These are phyloP conservation scores for Venturia oleaginea DNA, from an alignment of 2,329 filamentous ascomycete species.

Conservation along the genomic window DNA sequence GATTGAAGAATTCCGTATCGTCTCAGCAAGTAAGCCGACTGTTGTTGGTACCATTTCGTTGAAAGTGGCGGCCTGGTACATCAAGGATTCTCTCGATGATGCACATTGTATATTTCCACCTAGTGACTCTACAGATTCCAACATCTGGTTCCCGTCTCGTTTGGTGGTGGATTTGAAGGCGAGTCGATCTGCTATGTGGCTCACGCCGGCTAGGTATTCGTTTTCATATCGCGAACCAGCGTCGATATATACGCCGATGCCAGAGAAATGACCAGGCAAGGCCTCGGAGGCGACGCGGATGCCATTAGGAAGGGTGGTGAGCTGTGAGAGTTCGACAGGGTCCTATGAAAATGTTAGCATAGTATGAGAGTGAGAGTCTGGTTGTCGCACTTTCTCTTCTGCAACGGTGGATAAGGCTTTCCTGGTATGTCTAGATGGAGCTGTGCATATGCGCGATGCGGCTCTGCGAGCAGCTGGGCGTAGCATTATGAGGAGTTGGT, in stretches of 20 bases:
- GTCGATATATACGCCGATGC: conserved; percentile 91
- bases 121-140: conserved; percentile 76
- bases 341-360: conserved; percentile 47
- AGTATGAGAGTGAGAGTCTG: not conserved
- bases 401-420: conserved; percentile 6
- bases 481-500: conserved; percentile 5
- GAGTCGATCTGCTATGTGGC: conserved; percentile 90
- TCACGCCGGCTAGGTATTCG: conserved; percentile 73
- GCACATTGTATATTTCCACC: conserved; percentile 97
- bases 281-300: conserved; percentile 91
- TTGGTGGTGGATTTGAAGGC: conserved; percentile 82
- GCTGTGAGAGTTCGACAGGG: conserved; percentile 74
- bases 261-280: conserved; percentile 86
- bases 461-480: conserved; percentile 3
- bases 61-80: conserved; percentile 98
- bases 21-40: conserved; percentile 80
- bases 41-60: conserved; percentile 82
- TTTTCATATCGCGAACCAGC: conserved; percentile 93
- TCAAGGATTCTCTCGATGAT: conserved; percentile 87
- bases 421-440: not conserved
- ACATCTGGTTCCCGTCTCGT: conserved; percentile 70
- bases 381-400: conserved; percentile 9
- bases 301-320: conserved; percentile 86
- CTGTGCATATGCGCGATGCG: conserved; percentile 1
- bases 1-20: conserved; percentile 76